Conservation (phyloP, 2,329 filamentous ascomycete genomes). For the Trichoderma aggressivum region DNA sequence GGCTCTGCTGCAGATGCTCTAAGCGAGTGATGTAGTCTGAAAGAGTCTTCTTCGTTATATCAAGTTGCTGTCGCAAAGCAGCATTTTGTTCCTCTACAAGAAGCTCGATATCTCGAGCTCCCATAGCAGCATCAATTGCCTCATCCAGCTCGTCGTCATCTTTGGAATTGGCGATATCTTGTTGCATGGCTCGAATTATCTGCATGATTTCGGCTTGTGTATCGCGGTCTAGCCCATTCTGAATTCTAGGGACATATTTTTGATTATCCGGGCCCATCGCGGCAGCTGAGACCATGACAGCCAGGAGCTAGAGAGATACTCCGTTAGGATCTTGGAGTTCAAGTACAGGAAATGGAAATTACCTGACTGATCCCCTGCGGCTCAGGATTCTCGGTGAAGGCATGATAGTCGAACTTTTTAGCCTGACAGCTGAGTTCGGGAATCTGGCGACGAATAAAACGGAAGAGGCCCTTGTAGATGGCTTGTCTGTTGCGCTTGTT, state of each 20-base stretch:
- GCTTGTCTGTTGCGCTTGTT: slow-evolving; percentile 52
- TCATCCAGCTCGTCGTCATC: slow-evolving; percentile 41
- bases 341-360: slow-evolving; percentile 23
- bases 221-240: slow-evolving; percentile 39
- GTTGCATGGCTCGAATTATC: slow-evolving; percentile 42
- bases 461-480: slow-evolving; percentile 52
- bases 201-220: slow-evolving; percentile 46
- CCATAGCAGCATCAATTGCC: slow-evolving; percentile 39
- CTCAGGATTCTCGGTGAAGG: slow-evolving; percentile 55
- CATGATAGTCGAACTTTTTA: slow-evolving; percentile 54
- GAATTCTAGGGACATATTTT: slow-evolving; percentile 49
- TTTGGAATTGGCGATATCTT: slow-evolving; percentile 35
- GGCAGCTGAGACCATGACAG: slow-evolving; percentile 59
- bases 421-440: slow-evolving; percentile 51
- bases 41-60: slow-evolving; percentile 53
- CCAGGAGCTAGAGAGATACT: slow-evolving; percentile 51
- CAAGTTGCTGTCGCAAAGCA: slow-evolving; percentile 48
- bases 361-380: slow-evolving; percentile 53
- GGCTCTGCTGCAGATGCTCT: slow-evolving; percentile 57
- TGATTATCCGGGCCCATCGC: slow-evolving; percentile 56
- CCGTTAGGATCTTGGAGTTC: not conserved
- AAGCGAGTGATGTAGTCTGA: slow-evolving; percentile 58
- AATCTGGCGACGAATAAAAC: slow-evolving; percentile 53
- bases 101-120: slow-evolving; percentile 51
- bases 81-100: slow-evolving; percentile 56